phyloP scores from a whole-genome alignment of 2,329 filamentous ascomycete genomes.

The Trichocomaceae sp. region DNA sequence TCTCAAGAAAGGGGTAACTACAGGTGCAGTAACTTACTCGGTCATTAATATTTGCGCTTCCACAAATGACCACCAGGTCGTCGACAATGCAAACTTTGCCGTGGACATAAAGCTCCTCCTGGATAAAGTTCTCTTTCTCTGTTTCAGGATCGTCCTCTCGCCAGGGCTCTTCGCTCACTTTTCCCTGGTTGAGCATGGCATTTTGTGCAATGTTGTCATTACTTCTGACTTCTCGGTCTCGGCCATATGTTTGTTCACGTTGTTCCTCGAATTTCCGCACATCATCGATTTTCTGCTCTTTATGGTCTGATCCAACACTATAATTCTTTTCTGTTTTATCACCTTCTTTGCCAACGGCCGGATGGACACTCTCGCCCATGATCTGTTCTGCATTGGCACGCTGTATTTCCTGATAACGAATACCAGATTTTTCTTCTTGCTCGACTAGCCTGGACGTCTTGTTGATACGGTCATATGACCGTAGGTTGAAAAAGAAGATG shows the following conservation, averaged over 20 bases:
- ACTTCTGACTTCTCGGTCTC: slow-evolving; percentile 22
- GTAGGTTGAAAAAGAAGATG: slow-evolving; percentile 89
- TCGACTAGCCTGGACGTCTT: slow-evolving; percentile 66
- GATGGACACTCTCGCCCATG: slow-evolving; percentile 66
- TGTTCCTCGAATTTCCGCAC: slow-evolving; percentile 42
- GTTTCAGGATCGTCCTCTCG: slow-evolving; percentile 71
- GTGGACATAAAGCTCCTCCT: slow-evolving; percentile 95
- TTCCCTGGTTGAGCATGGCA: slow-evolving; percentile 66
- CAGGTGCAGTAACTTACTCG: slow-evolving; percentile 35
- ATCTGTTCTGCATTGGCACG: slow-evolving; percentile 80
- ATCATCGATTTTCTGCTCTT: slow-evolving; percentile 31
- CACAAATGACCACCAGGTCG: slow-evolving; percentile 72
- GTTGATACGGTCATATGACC: slow-evolving; percentile 78
- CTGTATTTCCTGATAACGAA: slow-evolving; percentile 64
- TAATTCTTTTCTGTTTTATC: slow-evolving; percentile 33
- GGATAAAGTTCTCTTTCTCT: slow-evolving; percentile 83
- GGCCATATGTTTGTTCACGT: slow-evolving; percentile 29
- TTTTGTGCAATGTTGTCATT: slow-evolving; percentile 64
- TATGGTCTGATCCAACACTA: slow-evolving; percentile 20
- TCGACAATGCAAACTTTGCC: slow-evolving; percentile 79
- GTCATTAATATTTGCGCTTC: slow-evolving; percentile 65
- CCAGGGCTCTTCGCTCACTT: slow-evolving; percentile 56
- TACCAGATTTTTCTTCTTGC: slow-evolving; percentile 69
- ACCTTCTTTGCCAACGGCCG: slow-evolving; percentile 39
- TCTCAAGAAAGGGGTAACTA: background rate